These are phyloP conservation scores for Cladophialophora exuberans DNA, from an alignment of 2,329 filamentous ascomycete genomes.

Conservation along the genomic window DNA sequence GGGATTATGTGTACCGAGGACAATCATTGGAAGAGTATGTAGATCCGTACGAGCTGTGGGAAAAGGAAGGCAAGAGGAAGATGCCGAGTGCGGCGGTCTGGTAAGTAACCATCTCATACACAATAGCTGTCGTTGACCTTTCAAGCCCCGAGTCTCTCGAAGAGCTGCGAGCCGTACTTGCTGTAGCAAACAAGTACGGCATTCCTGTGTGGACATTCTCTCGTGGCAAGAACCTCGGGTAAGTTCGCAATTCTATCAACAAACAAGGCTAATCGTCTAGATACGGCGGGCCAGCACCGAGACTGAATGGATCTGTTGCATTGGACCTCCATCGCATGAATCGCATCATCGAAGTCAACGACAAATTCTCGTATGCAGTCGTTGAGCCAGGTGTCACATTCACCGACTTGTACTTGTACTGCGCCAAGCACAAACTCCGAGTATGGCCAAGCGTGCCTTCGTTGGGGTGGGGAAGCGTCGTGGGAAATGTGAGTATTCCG, in stretches of 20 bases:
- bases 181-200: constrained; percentile 26
- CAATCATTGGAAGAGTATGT: constrained; percentile 25
- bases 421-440: constrained; percentile 42
- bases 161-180: constrained; percentile 23
- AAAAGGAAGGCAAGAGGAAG: constrained; percentile 23
- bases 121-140: neutral
- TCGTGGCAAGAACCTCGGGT: constrained; percentile 32
- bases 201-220: constrained; percentile 32
- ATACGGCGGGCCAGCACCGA: constrained; percentile 56
- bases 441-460: constrained; percentile 55
- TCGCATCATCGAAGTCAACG: constrained; percentile 40
- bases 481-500: constrained; percentile 46
- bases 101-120: constrained; percentile 2
- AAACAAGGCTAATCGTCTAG: constrained; percentile 32
- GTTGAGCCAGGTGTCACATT: constrained; percentile 53
- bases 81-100: constrained; percentile 27
- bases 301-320: constrained; percentile 49
- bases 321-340: constrained; percentile 47
- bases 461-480: constrained; percentile 54
- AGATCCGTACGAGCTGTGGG: constrained; percentile 27
- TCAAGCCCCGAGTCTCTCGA: constrained; percentile 20
- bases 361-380: constrained; percentile 38
- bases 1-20: constrained; percentile 14
- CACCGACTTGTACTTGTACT: constrained; percentile 48
- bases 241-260: neutral